Evolutionary conservation across 1,139 yeast species (phyloP).

Genomic region (Suhomyces bokatorum): DNA sequence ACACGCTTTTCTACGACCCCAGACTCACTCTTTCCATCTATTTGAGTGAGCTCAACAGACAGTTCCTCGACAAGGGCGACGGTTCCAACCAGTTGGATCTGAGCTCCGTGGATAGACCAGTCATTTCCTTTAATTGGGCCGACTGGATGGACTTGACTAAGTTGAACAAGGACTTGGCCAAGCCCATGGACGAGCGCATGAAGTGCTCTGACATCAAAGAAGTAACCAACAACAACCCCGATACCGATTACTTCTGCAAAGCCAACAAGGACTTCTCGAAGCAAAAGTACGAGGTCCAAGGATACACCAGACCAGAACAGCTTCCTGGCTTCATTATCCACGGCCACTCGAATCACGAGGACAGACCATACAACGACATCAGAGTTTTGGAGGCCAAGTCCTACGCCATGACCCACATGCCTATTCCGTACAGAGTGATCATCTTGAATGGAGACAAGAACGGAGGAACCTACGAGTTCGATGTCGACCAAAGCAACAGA

Average conservation of each 20-base stretch:
- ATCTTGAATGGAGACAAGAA: slow-evolving; percentile 25
- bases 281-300: slow-evolving; percentile 13
- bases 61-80: slow-evolving; percentile 13
- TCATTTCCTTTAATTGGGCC: slow-evolving; percentile 22
- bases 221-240: slow-evolving; percentile 15
- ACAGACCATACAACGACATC: slow-evolving; percentile 16
- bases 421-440: slow-evolving; percentile 34
- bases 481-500: slow-evolving; percentile 22
- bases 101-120: slow-evolving; percentile 4
- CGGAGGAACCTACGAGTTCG: slow-evolving; percentile 35
- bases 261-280: slow-evolving; percentile 8
- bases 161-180: slow-evolving; percentile 12
- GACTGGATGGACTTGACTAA: slow-evolving; percentile 21
- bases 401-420: slow-evolving; percentile 26
- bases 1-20: slow-evolving; percentile 19
- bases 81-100: slow-evolving; percentile 3
- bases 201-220: slow-evolving; percentile 18
- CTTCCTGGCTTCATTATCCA: slow-evolving; percentile 20
- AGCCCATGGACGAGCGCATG: slow-evolving; percentile 11
- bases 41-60: slow-evolving; percentile 17
- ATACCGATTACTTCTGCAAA: slow-evolving; percentile 20
- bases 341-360: slow-evolving; percentile 23
- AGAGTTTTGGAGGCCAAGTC: slow-evolving; percentile 21
- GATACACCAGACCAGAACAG: slow-evolving; percentile 15
- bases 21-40: slow-evolving; percentile 20